Conservation (phyloP, 805 yeast genomes). For the Candida nanaspora region DNA sequence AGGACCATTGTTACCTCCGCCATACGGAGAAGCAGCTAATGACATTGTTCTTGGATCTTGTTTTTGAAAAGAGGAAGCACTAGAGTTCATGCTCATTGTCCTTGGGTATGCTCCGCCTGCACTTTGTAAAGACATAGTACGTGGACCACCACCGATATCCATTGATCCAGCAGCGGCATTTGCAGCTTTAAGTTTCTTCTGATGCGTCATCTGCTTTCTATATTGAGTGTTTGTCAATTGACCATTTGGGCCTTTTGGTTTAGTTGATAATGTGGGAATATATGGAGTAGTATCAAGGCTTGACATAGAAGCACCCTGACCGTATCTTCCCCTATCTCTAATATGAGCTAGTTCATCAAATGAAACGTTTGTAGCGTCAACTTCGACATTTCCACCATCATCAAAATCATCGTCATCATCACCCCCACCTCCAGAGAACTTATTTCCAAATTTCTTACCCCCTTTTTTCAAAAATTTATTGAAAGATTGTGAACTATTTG, state of each 20-base stretch:
- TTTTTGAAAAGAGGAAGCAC: conserved; percentile 4
- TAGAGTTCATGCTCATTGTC: conserved; percentile 20
- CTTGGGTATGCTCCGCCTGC: conserved; percentile 16
- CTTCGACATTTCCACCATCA: conserved; percentile 19
- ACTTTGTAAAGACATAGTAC: conserved; percentile 28
- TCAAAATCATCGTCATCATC: conserved; percentile 18
- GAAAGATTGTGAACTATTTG: conserved; percentile 25
- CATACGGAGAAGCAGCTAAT: background rate
- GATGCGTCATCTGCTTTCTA: conserved; percentile 61
- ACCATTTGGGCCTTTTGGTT: conserved; percentile 18
- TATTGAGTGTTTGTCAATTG: conserved; percentile 50
- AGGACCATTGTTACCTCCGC: too few relatives aligned
- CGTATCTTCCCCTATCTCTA: conserved; percentile 63
- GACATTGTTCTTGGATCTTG: conserved; percentile 38
- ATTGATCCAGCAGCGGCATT: background rate
- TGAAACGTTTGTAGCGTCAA: conserved; percentile 34
- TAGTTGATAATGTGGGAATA: conserved; percentile 57
- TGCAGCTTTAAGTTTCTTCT: conserved; percentile 47
- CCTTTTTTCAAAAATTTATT: conserved; percentile 36
- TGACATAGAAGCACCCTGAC: conserved; percentile 27
- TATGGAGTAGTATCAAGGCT: conserved; percentile 59
- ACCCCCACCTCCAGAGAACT: conserved; percentile 17
- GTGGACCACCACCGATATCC: conserved; percentile 14
- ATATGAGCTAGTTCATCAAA: conserved; percentile 60
- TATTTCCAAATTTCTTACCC: conserved; percentile 18